Evolutionary conservation across 257 asterid genomes (phyloP).

Genomic region (Ballota nigra): DNA sequence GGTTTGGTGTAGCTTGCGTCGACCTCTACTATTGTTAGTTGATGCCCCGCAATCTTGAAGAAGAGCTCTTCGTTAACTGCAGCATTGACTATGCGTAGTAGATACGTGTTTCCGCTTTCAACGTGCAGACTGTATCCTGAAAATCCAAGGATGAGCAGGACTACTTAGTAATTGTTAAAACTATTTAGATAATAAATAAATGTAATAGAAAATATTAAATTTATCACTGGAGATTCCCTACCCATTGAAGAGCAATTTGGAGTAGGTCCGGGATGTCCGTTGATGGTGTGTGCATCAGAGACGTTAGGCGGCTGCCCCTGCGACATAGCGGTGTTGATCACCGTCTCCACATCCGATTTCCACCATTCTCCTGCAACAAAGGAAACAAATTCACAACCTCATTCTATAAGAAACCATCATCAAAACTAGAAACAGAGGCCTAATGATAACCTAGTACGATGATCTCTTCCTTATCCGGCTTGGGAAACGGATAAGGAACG

Average conservation of each 20-base stretch:
- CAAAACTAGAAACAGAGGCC: neutral
- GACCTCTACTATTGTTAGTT: slow-evolving; percentile 58
- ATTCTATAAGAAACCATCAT: neutral
- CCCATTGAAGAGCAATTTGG: slow-evolving; percentile 68
- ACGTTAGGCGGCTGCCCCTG: slow-evolving; percentile 64
- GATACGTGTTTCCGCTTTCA: slow-evolving; percentile 60
- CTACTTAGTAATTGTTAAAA: neutral
- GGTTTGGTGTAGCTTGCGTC: slow-evolving; percentile 68
- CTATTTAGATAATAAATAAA: no score
- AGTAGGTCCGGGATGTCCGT: slow-evolving; percentile 62
- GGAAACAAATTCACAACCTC: neutral
- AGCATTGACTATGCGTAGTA: slow-evolving; percentile 64
- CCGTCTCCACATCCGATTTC: slow-evolving; percentile 74
- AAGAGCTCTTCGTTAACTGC: slow-evolving; percentile 66
- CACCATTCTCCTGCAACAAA: slow-evolving; percentile 80
- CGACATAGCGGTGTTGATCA: slow-evolving; percentile 47
- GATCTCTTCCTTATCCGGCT: slow-evolving; percentile 59
- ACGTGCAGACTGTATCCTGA: slow-evolving; percentile 57
- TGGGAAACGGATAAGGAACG: slow-evolving; percentile 69
- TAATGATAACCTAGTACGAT: slow-evolving; percentile 47
- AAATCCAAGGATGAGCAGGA: neutral
- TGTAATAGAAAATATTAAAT: no score
- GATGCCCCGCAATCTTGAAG: slow-evolving; percentile 68
- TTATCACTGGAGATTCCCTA: no score
- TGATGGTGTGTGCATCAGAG: slow-evolving; percentile 79